phyloP scores from a whole-genome alignment of 1,284 basidiomycete species.

The Ceratobasidium sp. region DNA sequence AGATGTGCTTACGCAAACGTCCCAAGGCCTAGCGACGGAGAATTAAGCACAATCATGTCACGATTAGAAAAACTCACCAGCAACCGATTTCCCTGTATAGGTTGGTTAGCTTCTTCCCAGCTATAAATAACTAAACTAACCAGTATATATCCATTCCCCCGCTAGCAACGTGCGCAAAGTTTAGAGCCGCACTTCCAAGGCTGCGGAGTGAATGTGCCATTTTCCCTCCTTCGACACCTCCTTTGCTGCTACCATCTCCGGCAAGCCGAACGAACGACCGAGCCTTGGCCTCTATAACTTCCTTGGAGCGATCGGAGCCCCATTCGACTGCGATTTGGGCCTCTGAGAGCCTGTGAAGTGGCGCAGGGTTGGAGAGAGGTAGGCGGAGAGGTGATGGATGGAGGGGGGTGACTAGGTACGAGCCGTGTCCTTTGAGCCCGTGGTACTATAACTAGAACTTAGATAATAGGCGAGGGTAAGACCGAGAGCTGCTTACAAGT shows the following conservation, averaged over 20 bases:
- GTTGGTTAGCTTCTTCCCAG: constrained; percentile 12
- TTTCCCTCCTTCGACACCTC: constrained; percentile 73
- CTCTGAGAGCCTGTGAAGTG: constrained; percentile 80
- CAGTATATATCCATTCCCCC: constrained; percentile 88
- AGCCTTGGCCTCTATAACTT: constrained; percentile 75
- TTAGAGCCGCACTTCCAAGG: constrained; percentile 88
- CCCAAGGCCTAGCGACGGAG: constrained; percentile 76
- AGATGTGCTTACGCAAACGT: constrained; percentile 75
- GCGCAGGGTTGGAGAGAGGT: constrained; percentile 76
- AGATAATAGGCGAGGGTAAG: background rate
- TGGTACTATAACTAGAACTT: constrained; percentile 71
- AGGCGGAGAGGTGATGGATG: constrained; percentile 71
- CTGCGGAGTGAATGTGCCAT: constrained; percentile 92
- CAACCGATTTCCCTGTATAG: constrained; percentile 87
- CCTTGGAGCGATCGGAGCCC: constrained; percentile 83
- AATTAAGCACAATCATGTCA: background rate
- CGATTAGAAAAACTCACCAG: constrained; percentile 63
- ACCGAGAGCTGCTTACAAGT: constrained; percentile 63
- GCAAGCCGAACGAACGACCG: constrained; percentile 81
- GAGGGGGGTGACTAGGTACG: constrained; percentile 68
- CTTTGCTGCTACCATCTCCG: constrained; percentile 72
- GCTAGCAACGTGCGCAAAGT: constrained; percentile 85
- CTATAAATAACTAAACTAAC: constrained; percentile 59
- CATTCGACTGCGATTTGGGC: constrained; percentile 92
- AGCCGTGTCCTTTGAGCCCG: constrained; percentile 82